Evolutionary conservation across 306 rosid genomes (phyloP).

Genomic region (Arachis stenosperma): DNA sequence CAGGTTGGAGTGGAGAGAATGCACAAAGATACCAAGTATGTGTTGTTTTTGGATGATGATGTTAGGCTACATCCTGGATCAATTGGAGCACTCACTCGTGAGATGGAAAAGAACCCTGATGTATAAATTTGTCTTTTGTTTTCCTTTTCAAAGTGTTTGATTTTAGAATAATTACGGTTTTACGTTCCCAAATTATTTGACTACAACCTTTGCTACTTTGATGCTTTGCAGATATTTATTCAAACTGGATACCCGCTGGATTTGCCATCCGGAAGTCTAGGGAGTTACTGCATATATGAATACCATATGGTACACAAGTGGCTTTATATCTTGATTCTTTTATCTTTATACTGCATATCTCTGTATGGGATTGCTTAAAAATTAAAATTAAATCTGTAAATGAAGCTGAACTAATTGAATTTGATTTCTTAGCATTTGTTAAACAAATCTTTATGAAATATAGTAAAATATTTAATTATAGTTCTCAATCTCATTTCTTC

Average conservation of each 20-base stretch:
- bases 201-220: slow-evolving; percentile 39
- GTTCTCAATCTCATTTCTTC: slow-evolving; percentile 7
- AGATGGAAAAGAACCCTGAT: slow-evolving; percentile 90
- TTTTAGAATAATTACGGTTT: slow-evolving; percentile 17
- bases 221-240: slow-evolving; percentile 80
- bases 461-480: slow-evolving; percentile 3
- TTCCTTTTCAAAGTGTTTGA: slow-evolving; percentile 8
- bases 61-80: slow-evolving; percentile 98
- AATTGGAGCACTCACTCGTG: slow-evolving; percentile 86
- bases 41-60: slow-evolving; percentile 91
- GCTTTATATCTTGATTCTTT: slow-evolving; percentile 25
- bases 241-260: slow-evolving; percentile 99
- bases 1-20: slow-evolving; percentile 94
- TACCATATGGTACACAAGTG: slow-evolving; percentile 81
- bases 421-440: slow-evolving; percentile 9
- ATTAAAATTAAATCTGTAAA: slow-evolving; percentile 6
- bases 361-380: slow-evolving; percentile 33
- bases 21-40: slow-evolving; percentile 86
- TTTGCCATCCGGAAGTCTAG: slow-evolving; percentile 96
- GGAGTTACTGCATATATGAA: slow-evolving; percentile 97
- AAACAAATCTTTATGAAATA: slow-evolving; percentile 25
- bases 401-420: slow-evolving; percentile 35
- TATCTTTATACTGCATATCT: background rate
- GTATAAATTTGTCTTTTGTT: slow-evolving; percentile 43
- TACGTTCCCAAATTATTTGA: slow-evolving; percentile 24